Evolutionary conservation across 768 basidiomycete species (phyloP).

Genomic region (Russula vinacea): DNA sequence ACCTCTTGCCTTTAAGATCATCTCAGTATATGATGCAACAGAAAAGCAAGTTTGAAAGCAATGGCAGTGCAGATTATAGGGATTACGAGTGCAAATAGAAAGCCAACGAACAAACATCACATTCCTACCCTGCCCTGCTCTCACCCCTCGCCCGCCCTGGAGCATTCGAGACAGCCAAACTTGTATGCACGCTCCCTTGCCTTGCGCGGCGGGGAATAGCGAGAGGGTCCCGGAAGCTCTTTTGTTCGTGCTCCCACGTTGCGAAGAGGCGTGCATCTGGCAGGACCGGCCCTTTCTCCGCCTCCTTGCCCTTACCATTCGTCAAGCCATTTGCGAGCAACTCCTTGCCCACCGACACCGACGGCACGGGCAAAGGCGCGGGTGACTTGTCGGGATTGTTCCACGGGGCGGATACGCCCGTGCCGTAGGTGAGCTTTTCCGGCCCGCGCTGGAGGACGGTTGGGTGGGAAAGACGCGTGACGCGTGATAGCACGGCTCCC

Average conservation of each 20-base stretch:
- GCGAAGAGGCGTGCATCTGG: slow-evolving; percentile 50
- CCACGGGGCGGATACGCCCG: slow-evolving; percentile 45
- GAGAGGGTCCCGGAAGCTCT: slow-evolving; percentile 42
- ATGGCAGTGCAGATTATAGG: slow-evolving; percentile 12
- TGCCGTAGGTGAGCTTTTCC: slow-evolving; percentile 44
- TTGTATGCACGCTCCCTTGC: slow-evolving; percentile 29
- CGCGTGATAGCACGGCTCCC: slow-evolving; percentile 56
- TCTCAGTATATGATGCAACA: slow-evolving; percentile 2
- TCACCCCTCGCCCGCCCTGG: slow-evolving; percentile 26
- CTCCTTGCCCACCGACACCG: slow-evolving; percentile 33
- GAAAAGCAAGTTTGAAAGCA: slow-evolving; percentile 23
- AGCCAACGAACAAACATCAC: slow-evolving; percentile 5
- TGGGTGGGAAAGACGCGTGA: slow-evolving; percentile 63
- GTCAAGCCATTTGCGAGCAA: slow-evolving; percentile 29
- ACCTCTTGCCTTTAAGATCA: background rate
- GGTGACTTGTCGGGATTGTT: slow-evolving; percentile 42
- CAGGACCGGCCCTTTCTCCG: slow-evolving; percentile 36
- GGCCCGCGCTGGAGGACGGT: slow-evolving; percentile 53
- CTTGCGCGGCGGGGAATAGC: slow-evolving; percentile 32
- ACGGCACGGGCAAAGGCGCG: slow-evolving; percentile 27
- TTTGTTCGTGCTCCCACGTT: slow-evolving; percentile 50
- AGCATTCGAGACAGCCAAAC: slow-evolving; percentile 18
- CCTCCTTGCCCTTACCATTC: slow-evolving; percentile 35
- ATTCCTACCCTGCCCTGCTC: slow-evolving; percentile 26
- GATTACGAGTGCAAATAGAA: slow-evolving; percentile 12